A percentile compares a stretch with the other conserved stretches of the same genome.
Evolutionary conservation across 805 yeast genomes (phyloP).

Genomic region (Yamadazyma philogaea): DNA sequence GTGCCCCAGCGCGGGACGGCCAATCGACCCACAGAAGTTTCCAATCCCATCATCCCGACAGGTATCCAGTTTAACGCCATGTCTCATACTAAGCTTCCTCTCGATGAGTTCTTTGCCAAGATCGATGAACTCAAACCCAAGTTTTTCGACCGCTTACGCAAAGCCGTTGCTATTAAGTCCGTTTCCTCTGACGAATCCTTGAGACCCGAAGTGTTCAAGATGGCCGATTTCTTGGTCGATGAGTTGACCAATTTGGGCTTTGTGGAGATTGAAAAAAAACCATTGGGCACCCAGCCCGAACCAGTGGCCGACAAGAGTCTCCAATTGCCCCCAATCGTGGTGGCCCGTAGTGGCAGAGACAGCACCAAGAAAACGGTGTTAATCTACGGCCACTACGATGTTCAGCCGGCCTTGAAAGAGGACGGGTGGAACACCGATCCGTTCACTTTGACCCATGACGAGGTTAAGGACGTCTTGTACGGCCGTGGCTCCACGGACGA

Average conservation of each 20-base stretch:
- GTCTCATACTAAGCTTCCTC: conserved; percentile 40
- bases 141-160: conserved; percentile 66
- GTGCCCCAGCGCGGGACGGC: conserved; percentile 3
- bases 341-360: conserved; percentile 81
- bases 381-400: conserved; percentile 96
- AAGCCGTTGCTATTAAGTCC: conserved; percentile 93
- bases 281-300: conserved; percentile 89
- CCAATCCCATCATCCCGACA: neutral
- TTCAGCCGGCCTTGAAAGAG: conserved; percentile 88
- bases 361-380: conserved; percentile 83
- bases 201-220: conserved; percentile 85
- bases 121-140: conserved; percentile 73
- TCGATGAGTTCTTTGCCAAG: conserved; percentile 52
- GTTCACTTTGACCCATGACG: conserved; percentile 58
- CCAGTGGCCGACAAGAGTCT: conserved; percentile 67
- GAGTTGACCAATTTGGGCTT: conserved; percentile 77
- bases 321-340: conserved; percentile 90
- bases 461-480: conserved; percentile 64
- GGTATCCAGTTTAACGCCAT: too few species aligned
- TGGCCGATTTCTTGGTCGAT: conserved; percentile 75
- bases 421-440: conserved; percentile 98
- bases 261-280: conserved; percentile 74
- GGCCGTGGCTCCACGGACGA: conserved; percentile 98
- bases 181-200: conserved; percentile 88
- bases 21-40: neutral